Conservation (phyloP, 805 yeast genomes). For the Blastobotrys robertii region DNA sequence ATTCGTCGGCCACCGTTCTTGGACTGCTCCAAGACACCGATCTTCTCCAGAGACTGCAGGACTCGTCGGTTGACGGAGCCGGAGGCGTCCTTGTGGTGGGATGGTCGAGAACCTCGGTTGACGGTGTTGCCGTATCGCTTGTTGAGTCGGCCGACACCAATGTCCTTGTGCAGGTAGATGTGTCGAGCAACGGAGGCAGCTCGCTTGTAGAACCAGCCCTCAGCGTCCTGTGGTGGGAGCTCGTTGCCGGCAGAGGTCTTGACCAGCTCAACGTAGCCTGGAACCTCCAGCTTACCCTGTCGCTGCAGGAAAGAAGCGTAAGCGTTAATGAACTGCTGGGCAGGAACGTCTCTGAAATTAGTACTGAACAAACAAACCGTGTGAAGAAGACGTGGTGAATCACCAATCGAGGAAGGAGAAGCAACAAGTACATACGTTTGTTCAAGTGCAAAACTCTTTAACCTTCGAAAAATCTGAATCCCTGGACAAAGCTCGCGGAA, state of each 20-base stretch:
- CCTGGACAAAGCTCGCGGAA: not conserved
- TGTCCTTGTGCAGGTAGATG: constrained; percentile 98
- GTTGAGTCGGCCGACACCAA: constrained; percentile 99
- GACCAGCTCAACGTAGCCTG: constrained; percentile 99
- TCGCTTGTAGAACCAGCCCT: constrained; percentile 99
- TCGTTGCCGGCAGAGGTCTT: constrained; percentile 99
- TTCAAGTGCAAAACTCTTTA: not conserved
- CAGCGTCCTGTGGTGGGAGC: constrained; percentile 99
- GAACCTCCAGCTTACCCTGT: constrained; percentile 99
- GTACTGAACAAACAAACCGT: not conserved
- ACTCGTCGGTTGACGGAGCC: constrained; percentile 99
- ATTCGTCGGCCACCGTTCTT: constrained; percentile 99
- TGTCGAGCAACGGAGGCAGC: constrained; percentile 99
- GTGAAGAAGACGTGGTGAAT: not conserved
- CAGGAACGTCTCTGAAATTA: constrained; percentile 94
- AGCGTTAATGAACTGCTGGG: constrained; percentile 99
- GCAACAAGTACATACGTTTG: not conserved
- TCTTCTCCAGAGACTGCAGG: constrained; percentile 95
- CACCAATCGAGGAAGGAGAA: not conserved
- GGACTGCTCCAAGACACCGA: constrained; percentile 92
- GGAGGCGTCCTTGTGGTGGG: constrained; percentile 97
- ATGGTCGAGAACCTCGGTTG: constrained; percentile 99
- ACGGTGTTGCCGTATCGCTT: constrained; percentile 98
- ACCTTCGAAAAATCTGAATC: not conserved
- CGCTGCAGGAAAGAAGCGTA: constrained; percentile 99